Percentiles rank a stretch among this genome's conserved stretches.
These are phyloP conservation scores for Blastocystis sp. DNA, from an alignment of 352 stramenopile genomes.

Conservation along the genomic window DNA sequence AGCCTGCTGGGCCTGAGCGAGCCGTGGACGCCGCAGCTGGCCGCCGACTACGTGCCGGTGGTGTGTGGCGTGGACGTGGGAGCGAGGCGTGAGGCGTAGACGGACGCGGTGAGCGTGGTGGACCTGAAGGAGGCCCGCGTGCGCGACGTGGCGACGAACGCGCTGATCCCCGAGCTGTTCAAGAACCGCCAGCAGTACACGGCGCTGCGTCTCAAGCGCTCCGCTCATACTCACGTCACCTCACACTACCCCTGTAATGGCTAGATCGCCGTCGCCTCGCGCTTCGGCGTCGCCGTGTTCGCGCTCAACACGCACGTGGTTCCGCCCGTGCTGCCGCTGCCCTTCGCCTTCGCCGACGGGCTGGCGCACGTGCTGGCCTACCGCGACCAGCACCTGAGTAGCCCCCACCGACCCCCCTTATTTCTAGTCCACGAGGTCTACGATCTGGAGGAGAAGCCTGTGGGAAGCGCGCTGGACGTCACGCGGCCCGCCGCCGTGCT, in stretches of 20 bases:
- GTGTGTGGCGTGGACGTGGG: background rate
- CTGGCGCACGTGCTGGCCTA: background rate
- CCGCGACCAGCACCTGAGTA: background rate
- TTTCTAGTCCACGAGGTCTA: background rate
- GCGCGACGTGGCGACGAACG: background rate
- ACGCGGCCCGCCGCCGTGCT: background rate
- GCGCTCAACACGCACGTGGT: background rate
- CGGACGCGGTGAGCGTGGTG: slow-evolving; percentile 10
- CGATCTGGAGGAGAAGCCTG: slow-evolving; percentile 21
- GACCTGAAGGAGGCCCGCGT: background rate
- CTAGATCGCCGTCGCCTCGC: slow-evolving; percentile 41
- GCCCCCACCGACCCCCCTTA: background rate
- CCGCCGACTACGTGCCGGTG: background rate
- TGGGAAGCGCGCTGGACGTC: background rate
- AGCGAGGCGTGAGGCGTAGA: background rate
- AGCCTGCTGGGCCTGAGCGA: background rate
- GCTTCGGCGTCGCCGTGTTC: slow-evolving; percentile 23
- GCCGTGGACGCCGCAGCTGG: background rate
- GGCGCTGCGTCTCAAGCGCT: background rate
- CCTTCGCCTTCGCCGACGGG: background rate
- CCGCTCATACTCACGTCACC: background rate
- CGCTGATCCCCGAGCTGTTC: background rate
- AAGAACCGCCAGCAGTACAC: background rate
- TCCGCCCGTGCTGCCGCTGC: background rate
- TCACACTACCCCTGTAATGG: background rate